A percentile compares a stretch with the other conserved stretches of the same genome.
Evolutionary conservation across 768 basidiomycete genomes (phyloP).

Genomic region (Hypholoma sublateritium): DNA sequence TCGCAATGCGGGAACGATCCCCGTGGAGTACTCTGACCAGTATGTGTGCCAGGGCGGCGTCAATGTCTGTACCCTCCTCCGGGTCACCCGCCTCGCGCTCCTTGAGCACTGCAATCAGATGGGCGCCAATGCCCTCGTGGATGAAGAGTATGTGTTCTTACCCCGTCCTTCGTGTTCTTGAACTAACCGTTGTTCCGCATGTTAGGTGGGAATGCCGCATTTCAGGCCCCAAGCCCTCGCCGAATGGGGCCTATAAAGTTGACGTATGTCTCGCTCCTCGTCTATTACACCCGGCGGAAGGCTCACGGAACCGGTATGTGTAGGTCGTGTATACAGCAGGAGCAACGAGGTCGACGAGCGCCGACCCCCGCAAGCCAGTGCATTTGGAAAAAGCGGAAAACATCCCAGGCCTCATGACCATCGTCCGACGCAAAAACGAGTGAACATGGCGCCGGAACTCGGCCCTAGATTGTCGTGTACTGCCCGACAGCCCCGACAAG

Average conservation of each 20-base stretch:
- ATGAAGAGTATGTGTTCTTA: conserved; percentile 59
- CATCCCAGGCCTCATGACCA: conserved; percentile 77
- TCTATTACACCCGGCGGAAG: not conserved
- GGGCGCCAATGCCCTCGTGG: conserved; percentile 62
- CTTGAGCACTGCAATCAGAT: conserved; percentile 46
- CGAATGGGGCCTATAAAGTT: conserved; percentile 57
- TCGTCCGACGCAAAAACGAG: conserved; percentile 33
- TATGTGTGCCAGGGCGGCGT: conserved; percentile 66
- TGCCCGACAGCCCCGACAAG: not conserved
- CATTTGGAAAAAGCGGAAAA: conserved; percentile 58
- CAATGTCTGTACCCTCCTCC: conserved; percentile 55
- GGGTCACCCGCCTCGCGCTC: conserved; percentile 51
- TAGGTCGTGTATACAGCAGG: conserved; percentile 66
- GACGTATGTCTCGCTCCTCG: conserved; percentile 40
- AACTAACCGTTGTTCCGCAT: not conserved
- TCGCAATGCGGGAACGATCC: conserved; percentile 22
- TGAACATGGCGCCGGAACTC: not conserved
- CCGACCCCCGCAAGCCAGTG: conserved; percentile 63
- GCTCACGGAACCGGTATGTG: not conserved
- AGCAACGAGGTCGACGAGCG: conserved; percentile 48
- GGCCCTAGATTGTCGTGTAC: not conserved
- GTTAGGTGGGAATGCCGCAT: conserved; percentile 67
- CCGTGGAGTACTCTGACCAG: conserved; percentile 36
- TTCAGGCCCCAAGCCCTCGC: conserved; percentile 47
- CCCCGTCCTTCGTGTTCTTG: not conserved